Conservation (phyloP, 805 yeast genomes). For the Wickerhamiella allomyrinae region DNA sequence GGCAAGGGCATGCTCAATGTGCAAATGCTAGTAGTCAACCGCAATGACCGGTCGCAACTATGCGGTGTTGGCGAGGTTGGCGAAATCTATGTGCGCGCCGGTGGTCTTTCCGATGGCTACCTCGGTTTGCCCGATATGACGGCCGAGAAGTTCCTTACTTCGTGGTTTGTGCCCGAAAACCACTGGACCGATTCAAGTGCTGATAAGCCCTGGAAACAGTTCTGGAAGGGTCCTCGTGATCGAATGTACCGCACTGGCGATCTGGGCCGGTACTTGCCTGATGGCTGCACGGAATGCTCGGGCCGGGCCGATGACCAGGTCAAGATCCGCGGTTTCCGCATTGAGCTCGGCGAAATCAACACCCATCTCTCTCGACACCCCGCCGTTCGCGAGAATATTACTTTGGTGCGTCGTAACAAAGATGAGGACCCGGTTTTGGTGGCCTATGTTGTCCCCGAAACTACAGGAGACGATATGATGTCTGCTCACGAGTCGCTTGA, state of each 20-base stretch:
- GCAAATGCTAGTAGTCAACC: conserved; percentile 82
- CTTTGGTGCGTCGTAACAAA: conserved; percentile 81
- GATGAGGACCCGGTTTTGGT: conserved; percentile 85
- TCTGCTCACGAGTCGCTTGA: conserved; percentile 29
- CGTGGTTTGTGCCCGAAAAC: conserved; percentile 70
- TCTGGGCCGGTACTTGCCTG: conserved; percentile 89
- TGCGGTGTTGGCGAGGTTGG: conserved; percentile 99
- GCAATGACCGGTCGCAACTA: conserved; percentile 73
- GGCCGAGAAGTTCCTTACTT: conserved; percentile 70
- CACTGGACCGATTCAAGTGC: conserved; percentile 36
- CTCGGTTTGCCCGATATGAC: conserved; percentile 82
- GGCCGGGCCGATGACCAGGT: conserved; percentile 99
- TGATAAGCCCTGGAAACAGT: conserved; percentile 53
- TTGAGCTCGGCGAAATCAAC: conserved; percentile 95
- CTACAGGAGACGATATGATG: conserved; percentile 32
- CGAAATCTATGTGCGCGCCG: conserved; percentile 96
- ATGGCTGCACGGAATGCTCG: conserved; percentile 94
- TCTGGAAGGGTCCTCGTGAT: conserved; percentile 91
- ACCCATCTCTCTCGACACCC: conserved; percentile 93
- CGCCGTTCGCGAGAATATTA: conserved; percentile 79
- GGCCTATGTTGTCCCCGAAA: conserved; percentile 81
- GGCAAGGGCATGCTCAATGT: conserved; percentile 96
- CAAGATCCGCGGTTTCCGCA: conserved; percentile 95
- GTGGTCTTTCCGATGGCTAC: conserved; percentile 94
- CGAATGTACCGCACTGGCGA: conserved; percentile 95